phyloP scores from a whole-genome alignment of 805 yeast species.

The Candida xyloterini region DNA sequence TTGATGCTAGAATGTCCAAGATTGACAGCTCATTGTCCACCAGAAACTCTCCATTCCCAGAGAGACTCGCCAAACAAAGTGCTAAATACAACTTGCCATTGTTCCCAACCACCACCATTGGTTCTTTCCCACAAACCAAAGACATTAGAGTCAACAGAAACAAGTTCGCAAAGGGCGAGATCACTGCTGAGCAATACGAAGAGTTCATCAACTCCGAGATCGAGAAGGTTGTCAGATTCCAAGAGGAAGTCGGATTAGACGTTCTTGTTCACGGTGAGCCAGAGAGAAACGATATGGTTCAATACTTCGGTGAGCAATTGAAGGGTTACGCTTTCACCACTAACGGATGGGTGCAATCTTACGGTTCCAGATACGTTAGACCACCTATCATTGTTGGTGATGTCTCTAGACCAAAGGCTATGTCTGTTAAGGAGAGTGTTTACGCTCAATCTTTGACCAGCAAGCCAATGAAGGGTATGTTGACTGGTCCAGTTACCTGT shows the following conservation, averaged over 20 bases:
- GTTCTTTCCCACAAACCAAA: constrained; percentile 99
- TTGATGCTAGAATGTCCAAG: constrained; percentile 79
- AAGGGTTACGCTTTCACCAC: constrained; percentile 98
- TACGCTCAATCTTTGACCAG: constrained; percentile 96
- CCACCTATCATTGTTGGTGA: constrained; percentile 99
- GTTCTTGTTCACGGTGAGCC: constrained; percentile 99
- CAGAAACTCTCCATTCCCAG: constrained; percentile 84
- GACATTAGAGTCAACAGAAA: constrained; percentile 98
- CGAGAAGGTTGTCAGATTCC: constrained; percentile 94
- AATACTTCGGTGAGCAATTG: constrained; percentile 98
- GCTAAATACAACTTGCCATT: constrained; percentile 86
- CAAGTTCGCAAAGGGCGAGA: constrained; percentile 96
- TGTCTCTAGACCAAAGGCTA: constrained; percentile 95
- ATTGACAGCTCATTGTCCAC: constrained; percentile 73
- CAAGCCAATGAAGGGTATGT: constrained; percentile 99
- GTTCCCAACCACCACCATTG: constrained; percentile 99
- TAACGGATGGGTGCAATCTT: constrained; percentile 99
- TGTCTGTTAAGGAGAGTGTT: constrained; percentile 99
- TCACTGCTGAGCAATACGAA: constrained; percentile 93
- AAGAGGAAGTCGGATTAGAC: constrained; percentile 97
- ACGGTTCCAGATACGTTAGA: constrained; percentile 99
- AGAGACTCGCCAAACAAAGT: constrained; percentile 86
- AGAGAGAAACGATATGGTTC: constrained; percentile 99
- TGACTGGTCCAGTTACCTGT: constrained; percentile 99
- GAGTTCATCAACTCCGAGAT: constrained; percentile 95